Conservation (phyloP, 305 asterid species). For the Fraxinus platypoda region DNA sequence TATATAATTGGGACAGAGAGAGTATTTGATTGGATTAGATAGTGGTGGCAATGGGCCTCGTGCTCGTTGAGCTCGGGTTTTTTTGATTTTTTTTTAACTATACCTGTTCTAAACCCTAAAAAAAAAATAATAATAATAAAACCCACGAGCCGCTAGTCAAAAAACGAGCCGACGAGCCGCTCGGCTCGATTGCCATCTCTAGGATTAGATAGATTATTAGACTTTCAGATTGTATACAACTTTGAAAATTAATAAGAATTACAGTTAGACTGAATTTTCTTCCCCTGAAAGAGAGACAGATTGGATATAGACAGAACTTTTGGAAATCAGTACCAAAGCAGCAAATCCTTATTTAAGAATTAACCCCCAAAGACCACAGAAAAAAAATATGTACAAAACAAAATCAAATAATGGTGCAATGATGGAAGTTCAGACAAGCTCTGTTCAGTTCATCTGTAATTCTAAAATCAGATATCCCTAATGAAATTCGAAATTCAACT, state of each 20-base stretch:
- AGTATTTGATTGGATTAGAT: too few species aligned
- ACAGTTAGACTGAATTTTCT: background rate
- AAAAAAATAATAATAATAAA: too few species aligned
- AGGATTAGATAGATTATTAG: background rate
- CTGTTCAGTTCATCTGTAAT: background rate
- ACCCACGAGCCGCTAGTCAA: too few species aligned
- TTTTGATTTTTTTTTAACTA: too few species aligned
- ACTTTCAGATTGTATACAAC: background rate
- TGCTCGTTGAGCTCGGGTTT: too few species aligned
- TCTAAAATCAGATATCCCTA: conserved; percentile 4
- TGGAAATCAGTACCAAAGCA: background rate
- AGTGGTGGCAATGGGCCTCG: too few species aligned
- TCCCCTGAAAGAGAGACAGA: background rate
- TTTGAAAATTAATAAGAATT: background rate
- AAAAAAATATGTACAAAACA: background rate
- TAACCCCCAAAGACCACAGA: background rate
- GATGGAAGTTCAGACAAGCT: background rate
- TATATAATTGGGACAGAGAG: too few species aligned
- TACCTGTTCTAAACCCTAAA: too few species aligned
- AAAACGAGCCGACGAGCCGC: too few species aligned
- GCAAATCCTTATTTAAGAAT: background rate
- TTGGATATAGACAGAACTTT: background rate
- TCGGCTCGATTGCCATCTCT: too few species aligned
- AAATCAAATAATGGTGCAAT: background rate
- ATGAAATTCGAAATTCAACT: conserved; percentile 31